Evolutionary conservation across 805 yeast species (phyloP), one percentile per base, ranked within the genome.

Genomic region (Cyberlindnera veronae): DNA sequence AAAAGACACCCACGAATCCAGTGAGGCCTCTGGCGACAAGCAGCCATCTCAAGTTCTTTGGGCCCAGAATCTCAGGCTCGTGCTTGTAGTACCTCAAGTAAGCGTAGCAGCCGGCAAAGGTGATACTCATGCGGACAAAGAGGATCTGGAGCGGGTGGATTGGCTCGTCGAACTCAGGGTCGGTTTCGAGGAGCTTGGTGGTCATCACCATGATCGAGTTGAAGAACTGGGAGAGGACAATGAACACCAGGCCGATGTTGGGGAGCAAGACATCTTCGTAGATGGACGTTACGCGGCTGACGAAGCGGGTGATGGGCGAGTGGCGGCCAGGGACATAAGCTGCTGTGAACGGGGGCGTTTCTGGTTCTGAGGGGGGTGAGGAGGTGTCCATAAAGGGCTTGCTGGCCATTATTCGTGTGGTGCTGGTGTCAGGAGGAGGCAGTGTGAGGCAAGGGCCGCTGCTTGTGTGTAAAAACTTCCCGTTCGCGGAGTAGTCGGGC

Each of bases 1-100:
- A 82, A 54, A 81, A 81, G 6, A 88, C 95, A 4, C 95, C 95
- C 42, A 83, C 58, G 51, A 80, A 85, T 6, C 97, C 97, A 13
- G 78, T 69, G 1, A 71, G 35, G 0, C 96, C 96, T 45, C 96
- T 68, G 5, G 74, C 33, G 0, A 76, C 56, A 42, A 88, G 63
- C 51, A 76, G 67, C 36, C 59, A 53, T 12, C 95, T 66, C 28
- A 77, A 57, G 2, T 69, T 74, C 11, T 62, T 69, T 1, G 88
- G 85, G 0, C 96, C 96, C 47, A 79, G 72, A 3, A 91, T 83
- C 11, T 77, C 81, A 44, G 78, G 71, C 1, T 74, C 76, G 9
- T 79, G 77, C 43, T 67, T 66, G 21, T 72, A 68, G 37, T 67
- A 50, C 38, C 59, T 60, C 79, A 84, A 75, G 55, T 79, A 84